Percentiles rank a stretch among this genome's conserved stretches.
Evolutionary conservation across 352 stramenopile genomes (phyloP).

Genomic region (Phytophthora europaea): DNA sequence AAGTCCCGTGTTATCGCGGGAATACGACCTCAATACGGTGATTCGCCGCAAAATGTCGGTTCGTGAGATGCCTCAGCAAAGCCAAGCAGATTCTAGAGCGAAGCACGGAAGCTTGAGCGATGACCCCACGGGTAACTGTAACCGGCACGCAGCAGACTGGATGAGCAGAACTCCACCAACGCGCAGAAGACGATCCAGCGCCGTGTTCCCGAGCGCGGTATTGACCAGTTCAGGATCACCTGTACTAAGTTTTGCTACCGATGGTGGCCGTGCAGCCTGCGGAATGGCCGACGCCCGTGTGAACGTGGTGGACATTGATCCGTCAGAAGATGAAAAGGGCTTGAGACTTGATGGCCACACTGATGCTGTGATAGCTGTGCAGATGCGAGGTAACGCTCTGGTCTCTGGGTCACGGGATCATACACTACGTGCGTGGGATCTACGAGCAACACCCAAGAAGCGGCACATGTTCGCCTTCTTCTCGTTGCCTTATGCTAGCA

Average conservation of each 20-base stretch:
- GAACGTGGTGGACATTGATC: slow-evolving; percentile 51
- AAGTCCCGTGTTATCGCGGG: slow-evolving; percentile 50
- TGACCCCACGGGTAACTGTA: slow-evolving; percentile 7
- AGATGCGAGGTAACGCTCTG: slow-evolving; percentile 69
- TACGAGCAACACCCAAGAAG: slow-evolving; percentile 68
- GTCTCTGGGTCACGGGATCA: slow-evolving; percentile 79
- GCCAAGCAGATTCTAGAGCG: slow-evolving; percentile 6
- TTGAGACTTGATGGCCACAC: slow-evolving; percentile 67
- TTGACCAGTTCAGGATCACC: slow-evolving; percentile 41
- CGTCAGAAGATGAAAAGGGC: slow-evolving; percentile 39
- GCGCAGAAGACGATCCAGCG: slow-evolving; percentile 35
- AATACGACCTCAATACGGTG: slow-evolving; percentile 85
- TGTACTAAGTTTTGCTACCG: slow-evolving; percentile 66
- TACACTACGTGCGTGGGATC: slow-evolving; percentile 79
- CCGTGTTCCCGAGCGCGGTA: slow-evolving; percentile 33
- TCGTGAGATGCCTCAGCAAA: slow-evolving; percentile 41
- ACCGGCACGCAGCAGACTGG: slow-evolving; percentile 29
- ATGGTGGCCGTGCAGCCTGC: slow-evolving; percentile 61
- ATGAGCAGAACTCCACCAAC: slow-evolving; percentile 37
- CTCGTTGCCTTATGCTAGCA: slow-evolving; percentile 31
- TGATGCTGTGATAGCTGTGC: slow-evolving; percentile 62
- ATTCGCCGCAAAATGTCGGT: slow-evolving; percentile 85
- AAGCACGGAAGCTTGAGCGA: slow-evolving; percentile 7
- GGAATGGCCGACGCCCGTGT: slow-evolving; percentile 54
- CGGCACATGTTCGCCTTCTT: slow-evolving; percentile 78